Base-by-base conservation (phyloP, 1,284 basidiomycete species). In the Amylostereum chailletii region DNA sequence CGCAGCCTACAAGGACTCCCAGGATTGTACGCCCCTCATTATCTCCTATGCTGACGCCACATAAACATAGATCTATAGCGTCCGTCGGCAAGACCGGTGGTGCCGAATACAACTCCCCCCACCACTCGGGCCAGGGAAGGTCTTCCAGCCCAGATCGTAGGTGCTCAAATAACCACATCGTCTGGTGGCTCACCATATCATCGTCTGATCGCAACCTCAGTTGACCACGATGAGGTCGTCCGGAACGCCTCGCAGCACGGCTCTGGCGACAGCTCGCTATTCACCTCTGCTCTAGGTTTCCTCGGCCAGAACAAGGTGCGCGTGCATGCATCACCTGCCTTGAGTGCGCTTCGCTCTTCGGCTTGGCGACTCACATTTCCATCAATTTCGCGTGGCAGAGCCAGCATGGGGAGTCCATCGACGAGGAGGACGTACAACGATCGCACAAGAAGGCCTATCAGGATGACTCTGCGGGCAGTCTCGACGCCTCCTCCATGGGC, bases 401-500 rank as follows among this genome's bases (percentile, higher is more conserved):
- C 3, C 63, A 77, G 49, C 80, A 83, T 49, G 58, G 68, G 5
- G 65, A 75, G 34, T 76, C 78, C 43, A 57, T 90, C 36, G 76
- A 90, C 60, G 87, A 90, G 60, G 71, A 82, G n/a, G 66, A 71
- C 6, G 79, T 85, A 55, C 78, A 72, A 48, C 57, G 69, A 10
- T 77, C 81, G 10, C 86, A 91, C 62, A 61, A 76, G 39, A 60
- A 78, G 59, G 86, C 75, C 0, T 86, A 86, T 61, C 60, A 72
- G 2, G 60, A 80, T 47, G 74, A 72, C 32, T 70, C 77, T 44
- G 68, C 74, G 0, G 62, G 71, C 43, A 67, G 62, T 41, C 53
- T 90, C 58, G 73, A 69, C 55, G 81, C 87, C 2, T 66, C 70
- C 40, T 74, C 77, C 9, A 65, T 90, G 52, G 86, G 87, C 32